A percentile compares a stretch with the other conserved stretches of the same genome.
Evolutionary conservation across 2,329 filamentous ascomycete species (phyloP).

Genomic region (Camillea tinctor): DNA sequence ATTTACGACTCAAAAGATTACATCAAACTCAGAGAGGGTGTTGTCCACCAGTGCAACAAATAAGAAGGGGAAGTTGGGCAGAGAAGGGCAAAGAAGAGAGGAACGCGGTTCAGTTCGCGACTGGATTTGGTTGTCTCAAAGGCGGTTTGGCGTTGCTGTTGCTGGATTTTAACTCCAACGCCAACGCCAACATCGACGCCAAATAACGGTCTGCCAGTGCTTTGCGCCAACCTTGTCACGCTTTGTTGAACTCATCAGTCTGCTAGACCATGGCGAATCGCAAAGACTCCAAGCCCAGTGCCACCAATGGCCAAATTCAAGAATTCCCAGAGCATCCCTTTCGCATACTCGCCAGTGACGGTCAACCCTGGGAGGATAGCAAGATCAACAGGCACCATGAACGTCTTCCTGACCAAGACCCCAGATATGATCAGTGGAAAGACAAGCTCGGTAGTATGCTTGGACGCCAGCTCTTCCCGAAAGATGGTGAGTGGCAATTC

Average conservation of each 20-base stretch:
- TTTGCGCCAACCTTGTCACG: too few species aligned
- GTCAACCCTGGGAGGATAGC: not conserved
- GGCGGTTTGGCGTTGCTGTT: too few species aligned
- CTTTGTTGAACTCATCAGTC: not conserved
- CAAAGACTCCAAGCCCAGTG: not conserved
- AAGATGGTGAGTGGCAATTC: slow-evolving; percentile 10
- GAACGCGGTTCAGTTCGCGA: too few species aligned
- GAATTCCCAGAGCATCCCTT: not conserved
- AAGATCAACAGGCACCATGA: slow-evolving; percentile 1
- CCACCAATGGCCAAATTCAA: not conserved
- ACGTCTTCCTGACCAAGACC: not conserved
- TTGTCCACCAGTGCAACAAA: too few species aligned
- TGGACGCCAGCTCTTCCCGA: slow-evolving; percentile 9
- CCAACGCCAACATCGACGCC: too few species aligned
- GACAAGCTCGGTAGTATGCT: slow-evolving; percentile 11
- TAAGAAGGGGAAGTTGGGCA: too few species aligned
- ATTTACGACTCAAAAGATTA: too few species aligned
- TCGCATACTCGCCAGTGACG: slow-evolving; percentile 6
- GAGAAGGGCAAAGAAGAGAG: too few species aligned
- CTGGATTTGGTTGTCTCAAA: too few species aligned
- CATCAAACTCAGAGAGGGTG: too few species aligned
- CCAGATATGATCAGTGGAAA: slow-evolving; percentile 1
- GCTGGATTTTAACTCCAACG: too few species aligned
- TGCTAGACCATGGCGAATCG: not conserved
- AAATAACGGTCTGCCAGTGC: too few species aligned